Evolutionary conservation across 2,329 filamentous ascomycete species (phyloP).

Genomic region (Xylogone sp.): DNA sequence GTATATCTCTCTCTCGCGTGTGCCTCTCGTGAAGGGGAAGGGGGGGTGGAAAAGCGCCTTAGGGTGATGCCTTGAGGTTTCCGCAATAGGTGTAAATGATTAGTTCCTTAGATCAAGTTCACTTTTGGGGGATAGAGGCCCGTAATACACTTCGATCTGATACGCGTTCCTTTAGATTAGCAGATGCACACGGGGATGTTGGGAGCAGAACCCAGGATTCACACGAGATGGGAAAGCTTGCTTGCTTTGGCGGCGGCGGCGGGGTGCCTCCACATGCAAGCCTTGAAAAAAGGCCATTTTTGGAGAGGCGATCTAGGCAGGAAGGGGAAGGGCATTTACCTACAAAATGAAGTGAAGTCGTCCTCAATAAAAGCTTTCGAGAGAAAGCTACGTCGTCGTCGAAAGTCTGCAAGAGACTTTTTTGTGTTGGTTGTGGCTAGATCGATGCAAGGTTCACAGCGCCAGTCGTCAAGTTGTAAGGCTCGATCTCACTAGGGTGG

Average conservation of each 20-base stretch:
- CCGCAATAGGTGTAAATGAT: constrained; percentile 18
- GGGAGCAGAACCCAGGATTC: background rate
- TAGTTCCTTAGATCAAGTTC: constrained; percentile 15
- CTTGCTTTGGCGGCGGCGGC: background rate
- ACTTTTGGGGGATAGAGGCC: constrained; percentile 23
- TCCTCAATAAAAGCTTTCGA: constrained; percentile 27
- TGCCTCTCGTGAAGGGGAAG: constrained; percentile 23
- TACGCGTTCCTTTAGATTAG: constrained; percentile 16
- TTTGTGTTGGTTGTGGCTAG: background rate
- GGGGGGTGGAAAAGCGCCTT: constrained; percentile 9
- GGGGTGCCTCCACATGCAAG: constrained; percentile 49
- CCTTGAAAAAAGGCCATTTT: constrained; percentile 49
- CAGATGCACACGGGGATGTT: constrained; percentile 12
- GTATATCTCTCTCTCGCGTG: constrained; percentile 1
- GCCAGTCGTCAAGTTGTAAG: background rate
- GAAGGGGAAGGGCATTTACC: constrained; percentile 8
- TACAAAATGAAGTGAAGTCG: constrained; percentile 28
- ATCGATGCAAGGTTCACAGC: background rate
- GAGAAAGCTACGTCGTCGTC: constrained; percentile 19
- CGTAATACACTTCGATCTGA: constrained; percentile 28
- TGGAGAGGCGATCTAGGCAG: too few relatives aligned
- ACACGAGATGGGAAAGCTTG: constrained; percentile 21
- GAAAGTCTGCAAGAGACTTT: background rate
- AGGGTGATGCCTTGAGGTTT: constrained; percentile 20
- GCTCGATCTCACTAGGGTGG: background rate